A percentile compares a stretch with the other conserved stretches of the same genome.
phyloP scores from a whole-genome alignment of 192 early-diverging fungal species.

The Pilobolus umbonatus region DNA sequence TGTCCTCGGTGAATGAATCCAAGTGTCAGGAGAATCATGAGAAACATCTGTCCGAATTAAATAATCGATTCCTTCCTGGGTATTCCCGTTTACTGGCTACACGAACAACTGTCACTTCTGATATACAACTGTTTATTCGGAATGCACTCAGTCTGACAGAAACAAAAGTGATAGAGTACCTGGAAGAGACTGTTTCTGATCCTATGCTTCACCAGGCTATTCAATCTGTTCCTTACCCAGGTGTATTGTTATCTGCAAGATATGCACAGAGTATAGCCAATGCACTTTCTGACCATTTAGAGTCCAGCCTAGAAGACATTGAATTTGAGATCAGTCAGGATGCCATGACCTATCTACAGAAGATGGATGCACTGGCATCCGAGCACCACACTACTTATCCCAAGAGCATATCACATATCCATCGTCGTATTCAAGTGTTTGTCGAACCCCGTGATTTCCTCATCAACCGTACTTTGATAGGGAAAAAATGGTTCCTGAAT shows the following conservation, averaged over 20 bases:
- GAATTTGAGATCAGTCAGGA: slow-evolving; percentile 50
- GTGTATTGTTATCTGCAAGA: slow-evolving; percentile 73
- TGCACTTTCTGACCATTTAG: slow-evolving; percentile 54
- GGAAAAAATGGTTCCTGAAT: too few relatives aligned
- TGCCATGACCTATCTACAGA: slow-evolving; percentile 28
- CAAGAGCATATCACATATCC: not conserved
- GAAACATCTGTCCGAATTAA: slow-evolving; percentile 52
- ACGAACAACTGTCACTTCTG: slow-evolving; percentile 61
- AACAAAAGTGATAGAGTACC: not conserved
- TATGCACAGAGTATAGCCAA: slow-evolving; percentile 76
- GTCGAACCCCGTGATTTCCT: slow-evolving; percentile 1
- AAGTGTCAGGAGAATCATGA: slow-evolving; percentile 52
- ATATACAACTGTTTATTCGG: slow-evolving; percentile 43
- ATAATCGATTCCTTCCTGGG: slow-evolving; percentile 52
- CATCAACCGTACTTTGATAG: too few relatives aligned
- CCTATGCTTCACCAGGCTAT: not conserved
- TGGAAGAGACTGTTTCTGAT: not conserved
- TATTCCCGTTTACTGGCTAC: slow-evolving; percentile 71
- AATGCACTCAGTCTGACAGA: not conserved
- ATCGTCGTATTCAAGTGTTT: slow-evolving; percentile 1
- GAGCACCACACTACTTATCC: slow-evolving; percentile 5
- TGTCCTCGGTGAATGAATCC: slow-evolving; percentile 66
- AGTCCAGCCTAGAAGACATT: slow-evolving; percentile 50
- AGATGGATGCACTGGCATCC: slow-evolving; percentile 32
- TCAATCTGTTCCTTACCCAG: slow-evolving; percentile 47